Evolutionary conservation across 179 eudicot genomes (phyloP).

Genomic region (Heliamphora pulchella): DNA sequence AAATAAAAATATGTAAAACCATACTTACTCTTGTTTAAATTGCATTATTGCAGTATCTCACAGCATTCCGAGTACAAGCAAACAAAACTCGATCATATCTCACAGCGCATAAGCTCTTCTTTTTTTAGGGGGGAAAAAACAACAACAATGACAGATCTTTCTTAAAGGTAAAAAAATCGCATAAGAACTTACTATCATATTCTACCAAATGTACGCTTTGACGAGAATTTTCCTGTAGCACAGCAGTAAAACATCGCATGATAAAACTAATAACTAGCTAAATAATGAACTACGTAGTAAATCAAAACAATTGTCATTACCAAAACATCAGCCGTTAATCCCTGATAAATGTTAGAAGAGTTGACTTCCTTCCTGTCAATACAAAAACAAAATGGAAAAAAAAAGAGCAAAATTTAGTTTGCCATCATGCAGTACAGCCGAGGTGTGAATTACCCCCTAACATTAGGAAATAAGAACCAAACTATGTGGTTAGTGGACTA

Average conservation of each 20-base stretch:
- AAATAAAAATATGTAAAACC: too few species aligned
- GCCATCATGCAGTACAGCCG: too few species aligned
- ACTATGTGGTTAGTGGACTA: too few species aligned
- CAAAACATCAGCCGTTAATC: conserved; percentile 50
- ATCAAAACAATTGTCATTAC: conserved; percentile 21
- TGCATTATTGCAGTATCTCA: neutral
- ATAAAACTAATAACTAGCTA: neutral
- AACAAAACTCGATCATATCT: neutral
- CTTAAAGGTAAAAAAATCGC: neutral
- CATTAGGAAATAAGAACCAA: too few species aligned
- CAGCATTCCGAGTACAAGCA: too few species aligned
- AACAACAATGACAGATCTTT: neutral
- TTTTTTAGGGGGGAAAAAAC: neutral
- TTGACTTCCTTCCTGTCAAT: conserved; percentile 49
- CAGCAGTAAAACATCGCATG: neutral
- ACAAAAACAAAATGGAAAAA: conserved; percentile 3
- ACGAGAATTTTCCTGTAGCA: conserved; percentile 38
- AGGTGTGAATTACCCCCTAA: too few species aligned
- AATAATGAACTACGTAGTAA: neutral
- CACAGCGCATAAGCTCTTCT: neutral
- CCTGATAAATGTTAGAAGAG: conserved; percentile 34
- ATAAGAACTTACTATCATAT: conserved; percentile 61
- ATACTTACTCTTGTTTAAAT: neutral
- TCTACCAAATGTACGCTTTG: conserved; percentile 45
- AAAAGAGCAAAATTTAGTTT: too few species aligned